A percentile compares a stretch with the other conserved stretches of the same genome.
These are phyloP conservation scores for Skeletonema costatum DNA, from an alignment of 108 stramenopile species.

Conservation along the genomic window DNA sequence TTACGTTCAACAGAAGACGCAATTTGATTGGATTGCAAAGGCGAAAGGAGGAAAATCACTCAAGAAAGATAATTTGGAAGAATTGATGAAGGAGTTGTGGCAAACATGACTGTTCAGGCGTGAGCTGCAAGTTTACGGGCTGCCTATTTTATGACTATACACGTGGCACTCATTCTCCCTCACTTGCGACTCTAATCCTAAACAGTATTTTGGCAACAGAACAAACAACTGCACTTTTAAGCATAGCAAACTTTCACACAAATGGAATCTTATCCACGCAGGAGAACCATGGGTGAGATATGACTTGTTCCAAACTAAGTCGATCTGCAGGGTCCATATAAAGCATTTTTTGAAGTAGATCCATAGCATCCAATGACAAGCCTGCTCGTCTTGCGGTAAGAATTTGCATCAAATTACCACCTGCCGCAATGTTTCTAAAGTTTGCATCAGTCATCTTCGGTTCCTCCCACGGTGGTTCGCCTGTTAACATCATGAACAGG, in stretches of 20 bases:
- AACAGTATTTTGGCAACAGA: background rate
- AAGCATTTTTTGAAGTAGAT: conserved; percentile 71
- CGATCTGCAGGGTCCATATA: conserved; percentile 59
- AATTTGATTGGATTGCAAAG: conserved; percentile 25
- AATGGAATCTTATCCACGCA: background rate
- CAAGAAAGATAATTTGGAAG: too few species aligned
- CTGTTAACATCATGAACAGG: conserved; percentile 83
- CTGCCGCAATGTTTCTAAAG: conserved; percentile 63
- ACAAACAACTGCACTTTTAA: background rate
- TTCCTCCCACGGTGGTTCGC: conserved; percentile 66
- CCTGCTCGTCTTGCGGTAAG: conserved; percentile 51
- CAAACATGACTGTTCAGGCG: too few species aligned
- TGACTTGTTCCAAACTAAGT: conserved; percentile 61
- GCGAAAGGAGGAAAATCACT: conserved; percentile 8
- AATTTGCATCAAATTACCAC: conserved; percentile 38
- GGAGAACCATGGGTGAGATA: conserved; percentile 59
- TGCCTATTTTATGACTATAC: background rate
- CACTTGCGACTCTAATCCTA: background rate
- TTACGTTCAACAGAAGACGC: conserved; percentile 19
- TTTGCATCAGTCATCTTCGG: conserved; percentile 55
- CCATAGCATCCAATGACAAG: conserved; percentile 40
- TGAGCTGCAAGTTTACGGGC: background rate
- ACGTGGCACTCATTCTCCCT: background rate
- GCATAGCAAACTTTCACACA: background rate
- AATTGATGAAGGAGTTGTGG: too few species aligned